Base-by-base conservation (phyloP, 2,329 filamentous ascomycete species). In the Pseudogymnoascus sp. region DNA sequence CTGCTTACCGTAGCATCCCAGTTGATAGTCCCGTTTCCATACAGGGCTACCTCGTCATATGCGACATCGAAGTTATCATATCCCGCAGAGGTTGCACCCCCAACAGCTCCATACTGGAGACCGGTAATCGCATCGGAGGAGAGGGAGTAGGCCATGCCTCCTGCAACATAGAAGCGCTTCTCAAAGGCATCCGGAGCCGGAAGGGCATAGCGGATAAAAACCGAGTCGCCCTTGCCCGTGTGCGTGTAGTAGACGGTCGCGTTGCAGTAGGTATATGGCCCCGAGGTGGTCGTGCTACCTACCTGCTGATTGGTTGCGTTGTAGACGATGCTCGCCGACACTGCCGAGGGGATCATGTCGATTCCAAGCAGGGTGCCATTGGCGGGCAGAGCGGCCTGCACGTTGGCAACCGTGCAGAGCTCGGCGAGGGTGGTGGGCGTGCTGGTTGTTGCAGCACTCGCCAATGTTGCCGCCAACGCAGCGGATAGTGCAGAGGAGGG, bases 341-440 rank as follows among this genome's bases (percentile, higher is more conserved):
- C 75, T 1, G 77, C 68, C 0, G 76, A 77, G 3, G 78, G 74
- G 63, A 78, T 68, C 65, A 80, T 61, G 57, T 75, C 68, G 61
- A 80, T 75, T 6, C 78, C 77, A 6, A 75, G 67, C 1, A 79
- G 67, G 28, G 75, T 77, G 4, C 76, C 77, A 63, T 78, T 76
- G 23, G 76, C 69, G 5, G 78, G 78, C 6, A 80, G 69, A 17
- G 74, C 72, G 13, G 76, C 72, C 65, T 75, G 73, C n/a, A 80
- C 74, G 63, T 79, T 76, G 35, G 74, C 71, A 6, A 77, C 71
- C 1, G 77, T 78, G 68, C 78, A 80, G 23, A 79, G 66, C 64
- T 78, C 74, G 28, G 73, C 64, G 36, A 80, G 76, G 11, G 75
- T 74, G 31, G 31, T 33, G 8, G 31, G 31, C 31, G 31, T 33